Conservation (phyloP, 495 filamentous ascomycete species). For the Pyrenopolyporus hunteri region DNA sequence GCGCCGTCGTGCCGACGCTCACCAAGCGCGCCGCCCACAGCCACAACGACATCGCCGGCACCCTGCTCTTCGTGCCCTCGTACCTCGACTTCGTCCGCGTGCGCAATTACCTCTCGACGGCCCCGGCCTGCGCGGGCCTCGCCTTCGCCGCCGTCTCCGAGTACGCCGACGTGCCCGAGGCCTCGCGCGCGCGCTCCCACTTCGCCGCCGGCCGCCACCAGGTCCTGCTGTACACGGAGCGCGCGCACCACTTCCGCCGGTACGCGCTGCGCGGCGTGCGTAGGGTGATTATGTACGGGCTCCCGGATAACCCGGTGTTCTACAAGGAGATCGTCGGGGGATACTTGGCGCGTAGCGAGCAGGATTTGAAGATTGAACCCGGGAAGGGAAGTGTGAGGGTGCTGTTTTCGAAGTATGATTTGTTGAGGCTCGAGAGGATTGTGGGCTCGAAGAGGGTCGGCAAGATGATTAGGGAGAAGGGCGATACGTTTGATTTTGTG, state of each 20-base stretch:
- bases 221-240: slow-evolving; percentile 87
- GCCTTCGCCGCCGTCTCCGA: slow-evolving; percentile 88
- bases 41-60: slow-evolving; percentile 57
- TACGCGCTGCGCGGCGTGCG: slow-evolving; percentile 80
- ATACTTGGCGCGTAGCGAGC: slow-evolving; percentile 63
- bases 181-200: slow-evolving; percentile 82
- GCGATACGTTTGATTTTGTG: slow-evolving; percentile 90
- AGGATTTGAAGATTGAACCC: slow-evolving; percentile 55
- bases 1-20: slow-evolving; percentile 75
- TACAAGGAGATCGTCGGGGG: slow-evolving; percentile 86
- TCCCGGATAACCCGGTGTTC: slow-evolving; percentile 88
- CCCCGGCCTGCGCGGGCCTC: slow-evolving; percentile 66
- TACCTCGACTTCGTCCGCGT: slow-evolving; percentile 94
- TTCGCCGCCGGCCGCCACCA: slow-evolving; percentile 83
- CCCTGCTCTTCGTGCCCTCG: slow-evolving; percentile 84
- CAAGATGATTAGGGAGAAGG: slow-evolving; percentile 73
- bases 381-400: slow-evolving; percentile 65
- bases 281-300: slow-evolving; percentile 79
- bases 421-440: slow-evolving; percentile 83
- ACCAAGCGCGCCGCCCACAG: slow-evolving; percentile 56
- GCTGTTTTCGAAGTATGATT: slow-evolving; percentile 88
- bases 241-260: slow-evolving; percentile 91
- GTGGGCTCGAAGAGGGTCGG: slow-evolving; percentile 80
- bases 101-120: slow-evolving; percentile 87
- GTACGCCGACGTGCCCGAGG: slow-evolving; percentile 76